Conservation (phyloP, 176 grass and related monocot genomes). For the Tillandsia leiboldiana region DNA sequence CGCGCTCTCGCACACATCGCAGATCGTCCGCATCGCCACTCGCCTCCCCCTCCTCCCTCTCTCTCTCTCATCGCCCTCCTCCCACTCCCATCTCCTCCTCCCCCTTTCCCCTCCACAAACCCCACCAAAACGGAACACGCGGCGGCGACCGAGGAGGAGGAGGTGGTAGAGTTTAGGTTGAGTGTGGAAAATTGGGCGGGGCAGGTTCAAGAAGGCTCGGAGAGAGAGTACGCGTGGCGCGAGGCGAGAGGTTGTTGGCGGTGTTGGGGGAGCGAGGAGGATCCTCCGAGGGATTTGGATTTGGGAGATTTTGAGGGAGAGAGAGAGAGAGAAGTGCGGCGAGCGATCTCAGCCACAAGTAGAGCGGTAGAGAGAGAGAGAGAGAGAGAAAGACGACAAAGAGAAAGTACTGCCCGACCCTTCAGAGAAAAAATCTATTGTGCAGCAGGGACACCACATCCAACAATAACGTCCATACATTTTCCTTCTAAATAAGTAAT, state of each 20-base stretch:
- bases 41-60: neutral
- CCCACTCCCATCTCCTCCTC: neutral
- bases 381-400: neutral
- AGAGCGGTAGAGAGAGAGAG: neutral
- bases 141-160: slow-evolving; percentile 6
- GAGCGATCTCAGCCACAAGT: neutral
- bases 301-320: neutral
- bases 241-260: neutral
- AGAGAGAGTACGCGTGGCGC: neutral
- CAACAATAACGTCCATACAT: too few relatives aligned
- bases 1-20: slow-evolving; percentile 93
- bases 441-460: too few relatives aligned
- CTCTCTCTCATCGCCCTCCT: slow-evolving; percentile 15
- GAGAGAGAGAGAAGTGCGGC: too few relatives aligned
- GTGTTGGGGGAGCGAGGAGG: neutral
- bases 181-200: neutral
- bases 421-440: too few relatives aligned
- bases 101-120: neutral
- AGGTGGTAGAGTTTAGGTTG: neutral
- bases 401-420: too few relatives aligned
- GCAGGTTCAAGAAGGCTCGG: neutral
- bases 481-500: too few relatives aligned
- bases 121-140: neutral
- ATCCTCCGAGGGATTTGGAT: neutral
- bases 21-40: slow-evolving; percentile 73